phyloP scores from a whole-genome alignment of 2,329 filamentous ascomycete genomes.

The Thielaviopsis populi region DNA sequence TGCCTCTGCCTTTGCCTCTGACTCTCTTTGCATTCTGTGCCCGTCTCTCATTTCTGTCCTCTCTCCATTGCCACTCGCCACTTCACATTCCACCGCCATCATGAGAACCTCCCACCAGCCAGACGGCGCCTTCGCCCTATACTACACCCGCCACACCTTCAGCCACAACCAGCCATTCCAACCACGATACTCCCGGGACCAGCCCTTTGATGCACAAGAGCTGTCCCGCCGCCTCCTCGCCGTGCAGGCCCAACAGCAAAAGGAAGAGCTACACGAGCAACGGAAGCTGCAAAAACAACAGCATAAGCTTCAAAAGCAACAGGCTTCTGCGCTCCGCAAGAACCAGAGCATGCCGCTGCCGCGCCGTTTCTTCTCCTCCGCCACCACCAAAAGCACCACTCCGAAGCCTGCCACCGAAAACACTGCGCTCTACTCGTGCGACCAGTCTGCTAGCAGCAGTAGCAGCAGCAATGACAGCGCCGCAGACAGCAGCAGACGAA shows the following conservation, averaged over 20 bases:
- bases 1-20: not conserved
- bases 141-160: slow-evolving; percentile 11
- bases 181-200: slow-evolving; percentile 16
- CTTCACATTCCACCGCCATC: not conserved
- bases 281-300: slow-evolving; percentile 26
- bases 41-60: not conserved
- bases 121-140: not conserved
- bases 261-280: not conserved
- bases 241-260: slow-evolving; percentile 36
- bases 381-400: slow-evolving; percentile 16
- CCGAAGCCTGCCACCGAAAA: slow-evolving; percentile 9
- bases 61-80: not conserved
- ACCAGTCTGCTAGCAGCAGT: not conserved
- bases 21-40: no score
- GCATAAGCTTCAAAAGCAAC: slow-evolving; percentile 21
- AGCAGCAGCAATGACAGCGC: not conserved
- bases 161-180: slow-evolving; percentile 19
- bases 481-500: not conserved
- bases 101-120: slow-evolving; percentile 11
- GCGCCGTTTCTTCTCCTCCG: slow-evolving; percentile 10
- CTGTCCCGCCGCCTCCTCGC: slow-evolving; percentile 36
- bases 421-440: not conserved
- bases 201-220: slow-evolving; percentile 39
- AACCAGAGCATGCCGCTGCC: slow-evolving; percentile 5
- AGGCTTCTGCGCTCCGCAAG: slow-evolving; percentile 19